Evolutionary conservation across 2,329 filamentous ascomycete genomes (phyloP).

Genomic region (Berkeleyomyces rouxiae): DNA sequence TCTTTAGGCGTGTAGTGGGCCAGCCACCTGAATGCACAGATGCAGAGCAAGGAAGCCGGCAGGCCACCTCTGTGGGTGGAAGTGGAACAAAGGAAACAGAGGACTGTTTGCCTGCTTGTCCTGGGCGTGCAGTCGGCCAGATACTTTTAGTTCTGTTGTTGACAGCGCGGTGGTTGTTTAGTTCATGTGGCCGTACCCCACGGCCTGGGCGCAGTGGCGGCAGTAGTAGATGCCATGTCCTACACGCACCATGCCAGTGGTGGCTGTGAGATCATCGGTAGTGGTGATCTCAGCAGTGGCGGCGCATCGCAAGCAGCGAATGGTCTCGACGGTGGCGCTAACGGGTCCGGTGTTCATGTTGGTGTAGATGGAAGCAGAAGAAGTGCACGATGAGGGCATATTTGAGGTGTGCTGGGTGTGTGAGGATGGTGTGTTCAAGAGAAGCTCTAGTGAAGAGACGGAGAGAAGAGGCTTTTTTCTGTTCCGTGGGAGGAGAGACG

Average conservation of each 20-base stretch:
- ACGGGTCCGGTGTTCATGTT: conserved; percentile 33
- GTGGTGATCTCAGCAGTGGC: conserved; percentile 43
- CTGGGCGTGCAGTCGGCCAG: not conserved
- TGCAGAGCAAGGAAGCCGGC: not conserved
- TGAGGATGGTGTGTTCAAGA: not conserved
- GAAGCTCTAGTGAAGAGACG: not conserved
- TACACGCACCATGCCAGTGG: conserved; percentile 45
- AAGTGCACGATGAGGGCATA: conserved; percentile 26
- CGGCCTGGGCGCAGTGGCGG: conserved; percentile 44
- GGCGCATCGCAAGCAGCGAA: conserved; percentile 47
- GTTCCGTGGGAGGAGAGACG: not conserved
- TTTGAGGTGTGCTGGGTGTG: conserved; percentile 21
- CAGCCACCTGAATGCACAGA: not conserved
- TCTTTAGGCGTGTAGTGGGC: not conserved
- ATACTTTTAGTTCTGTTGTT: not conserved
- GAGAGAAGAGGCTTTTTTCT: not conserved
- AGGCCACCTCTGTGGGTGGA: not conserved
- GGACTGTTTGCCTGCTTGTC: not conserved
- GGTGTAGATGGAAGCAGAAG: conserved; percentile 20
- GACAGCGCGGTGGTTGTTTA: not conserved
- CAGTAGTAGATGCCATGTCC: conserved; percentile 48
- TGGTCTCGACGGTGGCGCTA: conserved; percentile 38
- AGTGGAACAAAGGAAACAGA: not conserved
- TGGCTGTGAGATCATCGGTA: conserved; percentile 38
- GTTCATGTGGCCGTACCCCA: conserved; percentile 40